Percentiles rank a stretch among this genome's conserved stretches.
phyloP scores from a whole-genome alignment of 2,329 filamentous ascomycete species.

The Aspergillus pseudoviridinutans region DNA sequence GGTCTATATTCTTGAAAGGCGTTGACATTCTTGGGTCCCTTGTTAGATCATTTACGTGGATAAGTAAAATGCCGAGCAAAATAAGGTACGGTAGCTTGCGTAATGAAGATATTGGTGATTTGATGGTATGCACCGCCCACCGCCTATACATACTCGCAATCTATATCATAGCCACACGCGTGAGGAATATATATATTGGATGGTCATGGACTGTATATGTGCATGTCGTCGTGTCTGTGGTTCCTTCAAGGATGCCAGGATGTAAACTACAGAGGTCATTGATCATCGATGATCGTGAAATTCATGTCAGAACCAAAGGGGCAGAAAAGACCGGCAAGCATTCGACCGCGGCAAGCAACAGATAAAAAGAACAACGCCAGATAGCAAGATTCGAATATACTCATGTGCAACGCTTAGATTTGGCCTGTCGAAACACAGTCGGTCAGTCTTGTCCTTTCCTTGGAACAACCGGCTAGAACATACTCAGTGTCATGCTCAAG shows the following conservation, averaged over 20 bases:
- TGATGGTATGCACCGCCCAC: too few species aligned
- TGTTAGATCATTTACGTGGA: too few species aligned
- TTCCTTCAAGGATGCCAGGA: not conserved
- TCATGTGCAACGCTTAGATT: conserved; percentile 8
- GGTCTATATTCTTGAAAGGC: too few species aligned
- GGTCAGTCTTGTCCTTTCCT: conserved; percentile 1
- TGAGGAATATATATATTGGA: not conserved
- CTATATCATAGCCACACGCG: not conserved
- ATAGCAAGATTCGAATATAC: not conserved
- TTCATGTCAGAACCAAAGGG: not conserved
- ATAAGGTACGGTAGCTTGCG: too few species aligned
- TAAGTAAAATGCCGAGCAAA: too few species aligned
- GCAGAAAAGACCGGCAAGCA: not conserved
- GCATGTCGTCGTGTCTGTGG: not conserved
- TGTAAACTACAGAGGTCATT: not conserved
- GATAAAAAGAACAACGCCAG: not conserved
- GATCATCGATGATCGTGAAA: not conserved
- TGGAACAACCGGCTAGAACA: conserved; percentile 21
- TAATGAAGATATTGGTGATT: not conserved
- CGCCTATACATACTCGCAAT: not conserved
- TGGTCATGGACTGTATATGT: not conserved
- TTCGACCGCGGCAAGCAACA: not conserved
- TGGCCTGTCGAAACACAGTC: conserved; percentile 8
- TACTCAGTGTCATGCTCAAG: conserved; percentile 65
- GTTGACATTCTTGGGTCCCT: too few species aligned